Conservation (phyloP, 2,329 filamentous ascomycete genomes). For the Alternaria hordeiaustralica region DNA sequence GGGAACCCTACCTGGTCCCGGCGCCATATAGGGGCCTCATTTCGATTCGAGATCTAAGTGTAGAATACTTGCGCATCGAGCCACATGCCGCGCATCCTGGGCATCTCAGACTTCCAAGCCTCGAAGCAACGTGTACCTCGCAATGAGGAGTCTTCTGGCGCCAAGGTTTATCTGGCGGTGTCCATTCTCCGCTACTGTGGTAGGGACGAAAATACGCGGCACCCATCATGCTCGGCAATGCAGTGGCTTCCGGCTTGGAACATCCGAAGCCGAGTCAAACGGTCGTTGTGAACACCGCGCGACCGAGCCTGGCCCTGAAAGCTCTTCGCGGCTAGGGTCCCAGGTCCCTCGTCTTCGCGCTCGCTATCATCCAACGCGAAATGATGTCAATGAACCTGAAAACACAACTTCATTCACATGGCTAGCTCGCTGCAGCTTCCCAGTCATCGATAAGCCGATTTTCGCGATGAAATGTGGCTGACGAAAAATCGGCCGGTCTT, state of each 20-base stretch:
- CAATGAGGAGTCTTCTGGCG: constrained; percentile 2
- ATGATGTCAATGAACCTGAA: constrained; percentile 9
- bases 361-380: background rate
- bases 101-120: constrained; percentile 14
- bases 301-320: background rate
- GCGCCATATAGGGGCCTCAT: background rate
- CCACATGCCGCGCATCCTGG: background rate
- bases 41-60: background rate
- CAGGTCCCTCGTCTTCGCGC: background rate
- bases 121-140: constrained; percentile 17
- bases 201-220: constrained; percentile 29
- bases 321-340: constrained; percentile 1
- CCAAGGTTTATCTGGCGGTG: constrained; percentile 9
- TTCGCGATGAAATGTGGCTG: background rate
- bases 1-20: background rate
- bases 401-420: background rate
- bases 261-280: constrained; percentile 11
- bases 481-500: background rate
- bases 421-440: background rate
- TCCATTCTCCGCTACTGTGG: background rate
- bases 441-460: background rate
- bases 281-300: background rate
- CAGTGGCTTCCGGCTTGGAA: constrained; percentile 25
- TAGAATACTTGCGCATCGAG: background rate
- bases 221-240: constrained; percentile 24